Evolutionary conservation across 2,329 filamentous ascomycete species (phyloP), one percentile per base, ranked within the genome.

Genomic region (Paraphaeosphaeria minitans): DNA sequence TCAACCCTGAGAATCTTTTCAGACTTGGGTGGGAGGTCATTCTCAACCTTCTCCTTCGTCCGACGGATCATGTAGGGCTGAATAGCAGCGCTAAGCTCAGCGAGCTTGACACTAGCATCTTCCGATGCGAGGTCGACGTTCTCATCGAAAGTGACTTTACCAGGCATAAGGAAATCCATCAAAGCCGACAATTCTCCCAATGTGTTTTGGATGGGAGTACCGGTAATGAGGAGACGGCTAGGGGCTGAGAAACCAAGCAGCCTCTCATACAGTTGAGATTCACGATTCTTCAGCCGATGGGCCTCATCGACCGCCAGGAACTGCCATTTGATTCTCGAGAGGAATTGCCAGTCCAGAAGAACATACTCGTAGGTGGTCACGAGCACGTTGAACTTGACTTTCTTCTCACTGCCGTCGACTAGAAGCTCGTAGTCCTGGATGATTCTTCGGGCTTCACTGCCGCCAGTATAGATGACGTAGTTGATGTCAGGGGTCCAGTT

Each of bases 1-100:
- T 98, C 95, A 42, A 99, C 95, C 56, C 96, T 92, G 74, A 99
- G 96, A 66, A 99, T 99, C 81, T 98, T 99, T 76, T 99, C 95
- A 0, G 92, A 97, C 81, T 99, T 99, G 0, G 94, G 93, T 13
- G 95, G 95, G 27, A 99, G 82, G 67, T 99, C 95, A 22, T 93
- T 96, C 76, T 98, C 95, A 8, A 99, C 96, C 57, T 95, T 97
- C 73, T 97, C 92, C 78, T 99, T 99, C 19, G 95, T 98, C 53
- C 95, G 90, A 41, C 95, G 92, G 53, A 99, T 83, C 82, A 99
- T 98, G 74, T 91, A 98, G 2, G 95, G 95, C 21, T 94, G 90
- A 67, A 99, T 96, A 24, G 91, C 87, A 53, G 87, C 87, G 58
- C 95, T 96, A 42, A 99, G 85, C 57, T 93, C 88, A 57, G 90